Conservation (phyloP, 2,329 filamentous ascomycete species). For the Sclerotinia nivalis region DNA sequence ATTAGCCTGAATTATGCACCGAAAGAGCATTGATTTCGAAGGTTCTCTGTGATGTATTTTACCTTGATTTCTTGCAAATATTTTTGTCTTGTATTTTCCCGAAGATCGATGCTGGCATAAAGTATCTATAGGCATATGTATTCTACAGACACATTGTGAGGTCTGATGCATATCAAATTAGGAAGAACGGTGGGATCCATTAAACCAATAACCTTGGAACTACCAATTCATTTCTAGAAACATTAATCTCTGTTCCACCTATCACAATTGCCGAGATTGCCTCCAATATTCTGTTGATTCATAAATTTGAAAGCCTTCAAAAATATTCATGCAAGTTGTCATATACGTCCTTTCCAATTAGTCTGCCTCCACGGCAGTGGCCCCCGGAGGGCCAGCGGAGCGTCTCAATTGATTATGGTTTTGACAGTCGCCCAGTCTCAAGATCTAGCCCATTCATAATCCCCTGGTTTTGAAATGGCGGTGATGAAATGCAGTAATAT, state of each 20-base stretch:
- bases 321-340: neutral
- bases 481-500: neutral
- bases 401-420: neutral
- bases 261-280: slow-evolving; percentile 1
- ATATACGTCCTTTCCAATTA: neutral
- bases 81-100: neutral
- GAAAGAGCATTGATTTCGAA: neutral
- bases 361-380: neutral
- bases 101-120: too few species aligned
- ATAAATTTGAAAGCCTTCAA: neutral
- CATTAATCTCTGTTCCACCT: neutral
- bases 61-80: neutral
- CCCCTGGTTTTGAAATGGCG: neutral
- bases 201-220: too few species aligned
- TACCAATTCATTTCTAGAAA: neutral
- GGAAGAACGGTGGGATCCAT: too few species aligned
- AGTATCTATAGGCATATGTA: too few species aligned
- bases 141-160: too few species aligned
- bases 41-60: neutral
- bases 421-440: neutral
- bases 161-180: too few species aligned
- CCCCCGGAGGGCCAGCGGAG: neutral
- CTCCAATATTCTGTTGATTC: neutral
- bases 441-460: neutral
- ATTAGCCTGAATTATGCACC: slow-evolving; percentile 1